These are phyloP conservation scores for Grigorovia transvaalensis DNA, from an alignment of 805 yeast species.

Conservation along the genomic window DNA sequence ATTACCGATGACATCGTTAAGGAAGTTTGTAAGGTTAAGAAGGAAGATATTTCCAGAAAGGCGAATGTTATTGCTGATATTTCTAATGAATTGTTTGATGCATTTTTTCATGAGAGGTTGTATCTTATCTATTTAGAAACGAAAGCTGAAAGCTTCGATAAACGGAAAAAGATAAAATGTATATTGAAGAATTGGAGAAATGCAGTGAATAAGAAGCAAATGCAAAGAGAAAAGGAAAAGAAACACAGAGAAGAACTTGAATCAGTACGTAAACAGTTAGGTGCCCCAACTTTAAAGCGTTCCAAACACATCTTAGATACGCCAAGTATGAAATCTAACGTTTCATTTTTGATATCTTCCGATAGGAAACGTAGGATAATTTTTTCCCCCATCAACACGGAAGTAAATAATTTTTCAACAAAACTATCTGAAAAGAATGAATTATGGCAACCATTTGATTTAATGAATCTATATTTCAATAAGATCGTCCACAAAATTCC, in stretches of 20 bases:
- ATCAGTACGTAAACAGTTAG: slow-evolving; percentile 28
- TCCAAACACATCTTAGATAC: slow-evolving; percentile 16
- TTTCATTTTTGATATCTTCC: slow-evolving; percentile 14
- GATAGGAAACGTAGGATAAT: slow-evolving; percentile 14
- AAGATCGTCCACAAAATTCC: slow-evolving; percentile 10
- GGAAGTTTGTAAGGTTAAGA: neutral
- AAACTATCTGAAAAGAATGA: slow-evolving; percentile 30
- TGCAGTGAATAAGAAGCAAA: slow-evolving; percentile 30
- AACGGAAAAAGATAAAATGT: slow-evolving; percentile 7
- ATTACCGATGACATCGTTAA: neutral
- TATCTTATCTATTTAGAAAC: slow-evolving; percentile 34
- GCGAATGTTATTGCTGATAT: slow-evolving; percentile 28
- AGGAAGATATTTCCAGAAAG: slow-evolving; percentile 6
- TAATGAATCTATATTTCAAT: slow-evolving; percentile 27
- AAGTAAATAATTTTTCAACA: slow-evolving; percentile 22
- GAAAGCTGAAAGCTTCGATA: slow-evolving; percentile 36
- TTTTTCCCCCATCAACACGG: slow-evolving; percentile 19
- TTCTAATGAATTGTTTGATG: slow-evolving; percentile 43
- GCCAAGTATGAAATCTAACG: slow-evolving; percentile 8
- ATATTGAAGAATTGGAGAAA: slow-evolving; percentile 28
- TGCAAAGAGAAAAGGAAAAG: slow-evolving; percentile 28
- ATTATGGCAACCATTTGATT: slow-evolving; percentile 41
- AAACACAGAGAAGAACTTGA: slow-evolving; percentile 29
- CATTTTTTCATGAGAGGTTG: slow-evolving; percentile 51
- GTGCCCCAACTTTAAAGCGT: slow-evolving; percentile 24